Evolutionary conservation across 495 filamentous ascomycete species (phyloP).

Genomic region (Sabuloglossum arenarium): DNA sequence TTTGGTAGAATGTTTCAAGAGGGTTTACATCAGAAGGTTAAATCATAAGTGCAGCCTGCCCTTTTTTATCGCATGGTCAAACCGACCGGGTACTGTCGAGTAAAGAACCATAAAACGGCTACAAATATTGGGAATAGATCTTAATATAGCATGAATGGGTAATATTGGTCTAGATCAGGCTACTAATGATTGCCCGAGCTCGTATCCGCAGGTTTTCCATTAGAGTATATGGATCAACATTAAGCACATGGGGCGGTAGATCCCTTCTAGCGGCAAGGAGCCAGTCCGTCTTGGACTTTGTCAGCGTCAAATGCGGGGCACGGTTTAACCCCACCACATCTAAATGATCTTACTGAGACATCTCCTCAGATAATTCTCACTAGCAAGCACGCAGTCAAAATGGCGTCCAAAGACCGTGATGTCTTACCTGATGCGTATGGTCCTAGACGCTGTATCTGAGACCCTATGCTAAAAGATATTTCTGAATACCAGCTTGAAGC

Average conservation of each 20-base stretch:
- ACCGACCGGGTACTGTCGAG: too few species aligned
- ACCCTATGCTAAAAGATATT: slow-evolving; percentile 4
- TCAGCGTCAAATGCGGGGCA: neutral
- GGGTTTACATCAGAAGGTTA: too few species aligned
- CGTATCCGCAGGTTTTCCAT: neutral
- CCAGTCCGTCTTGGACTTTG: too few species aligned
- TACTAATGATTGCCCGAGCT: neutral
- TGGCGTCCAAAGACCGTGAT: slow-evolving; percentile 22
- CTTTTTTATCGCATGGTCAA: too few species aligned
- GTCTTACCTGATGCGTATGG: slow-evolving; percentile 30
- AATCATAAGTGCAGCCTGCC: too few species aligned
- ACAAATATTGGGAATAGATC: too few species aligned
- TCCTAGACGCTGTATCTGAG: neutral
- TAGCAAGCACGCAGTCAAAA: neutral
- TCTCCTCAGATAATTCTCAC: neutral
- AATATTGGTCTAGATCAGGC: too few species aligned
- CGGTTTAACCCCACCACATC: neutral
- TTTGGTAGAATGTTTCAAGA: too few species aligned
- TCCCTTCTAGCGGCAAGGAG: too few species aligned
- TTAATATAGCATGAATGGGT: too few species aligned
- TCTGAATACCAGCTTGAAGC: slow-evolving; percentile 40
- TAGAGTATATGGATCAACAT: neutral
- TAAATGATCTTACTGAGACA: neutral
- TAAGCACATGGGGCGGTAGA: too few species aligned
- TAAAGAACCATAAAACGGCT: too few species aligned